Conservation (phyloP, 2,329 filamentous ascomycete genomes). For the Cercospora sp. region DNA sequence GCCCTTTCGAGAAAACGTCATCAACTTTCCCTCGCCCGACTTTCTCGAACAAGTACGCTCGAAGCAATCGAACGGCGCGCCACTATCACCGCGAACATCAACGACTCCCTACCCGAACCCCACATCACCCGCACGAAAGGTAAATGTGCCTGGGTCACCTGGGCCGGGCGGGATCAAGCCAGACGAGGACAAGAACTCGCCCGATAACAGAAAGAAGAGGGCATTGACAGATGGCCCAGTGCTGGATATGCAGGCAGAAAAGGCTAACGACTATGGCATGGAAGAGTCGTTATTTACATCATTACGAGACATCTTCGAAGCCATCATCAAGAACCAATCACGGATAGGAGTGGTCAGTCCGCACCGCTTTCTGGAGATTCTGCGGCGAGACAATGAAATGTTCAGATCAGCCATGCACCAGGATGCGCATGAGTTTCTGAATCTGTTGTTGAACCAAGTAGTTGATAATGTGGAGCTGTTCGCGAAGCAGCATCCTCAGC, state of each 20-base stretch:
- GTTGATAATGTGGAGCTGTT: conserved; percentile 92
- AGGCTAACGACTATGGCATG: conserved; percentile 81
- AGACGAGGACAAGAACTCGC: conserved; percentile 91
- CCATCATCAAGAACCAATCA: conserved; percentile 76
- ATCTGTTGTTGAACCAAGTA: conserved; percentile 91
- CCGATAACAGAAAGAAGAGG: conserved; percentile 97
- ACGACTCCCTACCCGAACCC: conserved; percentile 40
- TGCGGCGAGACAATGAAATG: conserved; percentile 94
- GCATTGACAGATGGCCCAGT: conserved; percentile 86
- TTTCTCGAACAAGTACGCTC: conserved; percentile 68
- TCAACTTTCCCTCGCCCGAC: conserved; percentile 79
- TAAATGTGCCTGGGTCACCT: conserved; percentile 55
- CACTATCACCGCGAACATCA: conserved; percentile 38
- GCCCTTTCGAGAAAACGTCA: conserved; percentile 87
- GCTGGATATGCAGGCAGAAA: conserved; percentile 79
- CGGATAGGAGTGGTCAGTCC: conserved; percentile 90
- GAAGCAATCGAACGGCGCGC: conserved; percentile 29
- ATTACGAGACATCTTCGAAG: conserved; percentile 93
- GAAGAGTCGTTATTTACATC: conserved; percentile 92
- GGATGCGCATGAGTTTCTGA: conserved; percentile 96
- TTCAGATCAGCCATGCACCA: conserved; percentile 97
- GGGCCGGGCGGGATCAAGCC: conserved; percentile 63
- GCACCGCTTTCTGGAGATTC: conserved; percentile 87
- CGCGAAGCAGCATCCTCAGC: conserved; percentile 61
- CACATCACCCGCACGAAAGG: conserved; percentile 46